phyloP scores from a whole-genome alignment of 2,329 filamentous ascomycete species.

The Purpureocillium lavendulum region DNA sequence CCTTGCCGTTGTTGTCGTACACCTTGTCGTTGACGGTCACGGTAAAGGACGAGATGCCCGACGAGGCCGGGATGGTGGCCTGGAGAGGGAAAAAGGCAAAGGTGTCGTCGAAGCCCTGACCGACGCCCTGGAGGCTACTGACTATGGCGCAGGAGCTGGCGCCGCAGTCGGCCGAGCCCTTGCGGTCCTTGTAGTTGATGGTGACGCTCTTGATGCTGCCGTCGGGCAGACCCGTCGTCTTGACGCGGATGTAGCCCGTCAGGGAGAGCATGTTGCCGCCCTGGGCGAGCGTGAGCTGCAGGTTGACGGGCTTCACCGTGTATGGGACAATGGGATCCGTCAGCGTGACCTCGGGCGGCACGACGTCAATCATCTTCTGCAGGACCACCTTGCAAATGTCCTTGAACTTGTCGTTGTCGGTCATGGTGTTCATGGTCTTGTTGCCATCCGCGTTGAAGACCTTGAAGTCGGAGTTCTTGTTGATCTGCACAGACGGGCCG shows the following conservation, averaged over 20 bases:
- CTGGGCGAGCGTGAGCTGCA: constrained; percentile 44
- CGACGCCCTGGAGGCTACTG: constrained; percentile 36
- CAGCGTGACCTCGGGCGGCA: constrained; percentile 41
- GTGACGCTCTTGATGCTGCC: constrained; percentile 36
- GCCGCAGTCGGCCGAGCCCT: constrained; percentile 37
- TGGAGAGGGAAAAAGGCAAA: constrained; percentile 46
- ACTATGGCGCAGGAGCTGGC: constrained; percentile 32
- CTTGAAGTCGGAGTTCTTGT: constrained; percentile 44
- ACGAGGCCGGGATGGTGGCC: constrained; percentile 43
- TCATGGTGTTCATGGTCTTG: constrained; percentile 41
- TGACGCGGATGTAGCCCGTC: constrained; percentile 48
- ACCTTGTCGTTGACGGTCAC: constrained; percentile 37
- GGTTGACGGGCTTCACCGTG: constrained; percentile 48
- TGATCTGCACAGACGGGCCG: constrained; percentile 34
- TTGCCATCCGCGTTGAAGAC: constrained; percentile 50
- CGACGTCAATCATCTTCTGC: constrained; percentile 54
- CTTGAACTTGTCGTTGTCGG: constrained; percentile 34
- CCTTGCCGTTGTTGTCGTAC: constrained; percentile 49
- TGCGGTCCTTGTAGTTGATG: constrained; percentile 48
- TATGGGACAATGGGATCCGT: constrained; percentile 46
- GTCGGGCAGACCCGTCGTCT: constrained; percentile 37
- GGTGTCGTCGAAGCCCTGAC: constrained; percentile 50
- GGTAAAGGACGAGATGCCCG: constrained; percentile 54
- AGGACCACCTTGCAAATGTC: constrained; percentile 41
- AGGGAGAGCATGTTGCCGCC: constrained; percentile 40